These are phyloP conservation scores for Vigna trinervia DNA, from an alignment of 306 rosid genomes.

Conservation along the genomic window DNA sequence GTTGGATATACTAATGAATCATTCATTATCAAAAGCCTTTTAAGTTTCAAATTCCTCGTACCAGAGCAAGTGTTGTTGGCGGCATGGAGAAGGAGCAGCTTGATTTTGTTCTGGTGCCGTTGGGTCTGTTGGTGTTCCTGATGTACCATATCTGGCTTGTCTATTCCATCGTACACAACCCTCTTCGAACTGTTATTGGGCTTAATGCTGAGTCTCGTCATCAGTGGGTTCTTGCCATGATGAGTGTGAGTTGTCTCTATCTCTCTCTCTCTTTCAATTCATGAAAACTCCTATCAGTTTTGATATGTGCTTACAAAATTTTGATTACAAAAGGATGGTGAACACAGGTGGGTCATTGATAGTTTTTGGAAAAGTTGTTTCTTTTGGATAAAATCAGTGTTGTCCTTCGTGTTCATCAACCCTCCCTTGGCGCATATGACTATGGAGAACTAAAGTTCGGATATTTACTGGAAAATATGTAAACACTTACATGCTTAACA, in stretches of 20 bases:
- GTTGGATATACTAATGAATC: neutral
- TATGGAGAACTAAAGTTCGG: no score
- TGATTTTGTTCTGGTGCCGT: constrained; percentile 67
- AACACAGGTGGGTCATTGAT: neutral
- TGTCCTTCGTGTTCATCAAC: neutral
- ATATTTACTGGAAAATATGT: neutral
- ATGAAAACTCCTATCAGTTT: neutral
- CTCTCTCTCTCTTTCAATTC: neutral
- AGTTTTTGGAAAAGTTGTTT: neutral
- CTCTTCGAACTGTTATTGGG: constrained; percentile 78
- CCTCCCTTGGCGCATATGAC: no score
- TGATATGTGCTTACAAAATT: neutral
- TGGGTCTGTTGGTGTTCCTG: constrained; percentile 64
- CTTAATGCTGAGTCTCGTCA: constrained; percentile 75
- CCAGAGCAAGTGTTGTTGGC: neutral
- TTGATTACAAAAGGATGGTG: neutral
- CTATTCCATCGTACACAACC: constrained; percentile 48
- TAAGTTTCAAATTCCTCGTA: neutral
- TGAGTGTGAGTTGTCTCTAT: constrained; percentile 61
- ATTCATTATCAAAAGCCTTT: neutral
- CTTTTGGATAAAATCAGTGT: neutral
- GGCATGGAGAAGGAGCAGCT: constrained; percentile 52
- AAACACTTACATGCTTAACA: neutral
- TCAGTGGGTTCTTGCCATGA: constrained; percentile 80
- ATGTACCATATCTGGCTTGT: constrained; percentile 74